These are phyloP conservation scores for Penicillium pancosmium DNA, from an alignment of 495 filamentous ascomycete species.

Conservation along the genomic window DNA sequence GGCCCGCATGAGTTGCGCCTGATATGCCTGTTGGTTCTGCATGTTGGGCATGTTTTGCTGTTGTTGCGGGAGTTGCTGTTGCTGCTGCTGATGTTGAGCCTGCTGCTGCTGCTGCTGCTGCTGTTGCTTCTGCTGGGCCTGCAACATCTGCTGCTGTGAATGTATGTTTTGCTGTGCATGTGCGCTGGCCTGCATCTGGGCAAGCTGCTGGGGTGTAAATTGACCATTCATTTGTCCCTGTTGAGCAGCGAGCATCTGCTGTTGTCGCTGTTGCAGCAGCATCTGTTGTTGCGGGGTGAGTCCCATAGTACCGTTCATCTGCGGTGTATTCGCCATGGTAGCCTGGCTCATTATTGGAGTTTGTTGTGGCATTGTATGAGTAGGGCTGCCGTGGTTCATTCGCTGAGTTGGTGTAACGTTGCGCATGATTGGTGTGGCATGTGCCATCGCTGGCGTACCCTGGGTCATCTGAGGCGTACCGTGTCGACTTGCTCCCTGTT, in stretches of 20 bases:
- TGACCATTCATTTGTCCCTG: slow-evolving; percentile 48
- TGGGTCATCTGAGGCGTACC: slow-evolving; percentile 82
- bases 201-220: slow-evolving; percentile 50
- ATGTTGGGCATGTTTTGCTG: slow-evolving; percentile 42
- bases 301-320: slow-evolving; percentile 41
- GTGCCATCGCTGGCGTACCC: slow-evolving; percentile 75
- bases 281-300: slow-evolving; percentile 50
- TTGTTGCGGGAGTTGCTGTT: not conserved
- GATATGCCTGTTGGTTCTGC: slow-evolving; percentile 51
- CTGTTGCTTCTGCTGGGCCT: slow-evolving; percentile 36
- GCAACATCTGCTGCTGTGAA: slow-evolving; percentile 44
- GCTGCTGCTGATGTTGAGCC: slow-evolving; percentile 31
- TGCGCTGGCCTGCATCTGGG: slow-evolving; percentile 46
- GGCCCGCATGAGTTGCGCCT: slow-evolving; percentile 45
- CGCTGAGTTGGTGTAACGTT: slow-evolving; percentile 71
- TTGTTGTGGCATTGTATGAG: slow-evolving; percentile 59
- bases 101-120: slow-evolving; percentile 32
- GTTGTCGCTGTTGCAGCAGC: slow-evolving; percentile 50
- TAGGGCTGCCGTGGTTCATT: slow-evolving; percentile 72
- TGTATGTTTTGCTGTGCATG: slow-evolving; percentile 60
- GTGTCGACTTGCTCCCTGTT: slow-evolving; percentile 73
- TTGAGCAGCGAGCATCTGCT: slow-evolving; percentile 52
- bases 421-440: slow-evolving; percentile 70
- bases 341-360: slow-evolving; percentile 60
- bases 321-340: slow-evolving; percentile 49